A percentile compares a stretch with the other conserved stretches of the same genome.
phyloP scores from a whole-genome alignment of 768 basidiomycete species.

The Leccinellum rugosiceps region DNA sequence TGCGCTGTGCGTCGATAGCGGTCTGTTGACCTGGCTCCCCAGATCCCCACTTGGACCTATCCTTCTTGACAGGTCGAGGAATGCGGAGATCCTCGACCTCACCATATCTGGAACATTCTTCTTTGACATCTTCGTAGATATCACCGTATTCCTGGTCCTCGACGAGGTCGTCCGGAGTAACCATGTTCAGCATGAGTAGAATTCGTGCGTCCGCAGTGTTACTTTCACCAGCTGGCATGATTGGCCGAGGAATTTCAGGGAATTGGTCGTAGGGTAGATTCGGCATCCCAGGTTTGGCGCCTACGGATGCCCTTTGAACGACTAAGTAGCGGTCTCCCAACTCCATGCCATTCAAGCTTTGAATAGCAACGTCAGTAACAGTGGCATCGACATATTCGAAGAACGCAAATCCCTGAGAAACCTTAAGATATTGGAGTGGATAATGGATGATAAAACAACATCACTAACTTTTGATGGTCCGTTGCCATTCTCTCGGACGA shows the following conservation, averaged over 20 bases:
- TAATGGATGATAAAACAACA: neutral
- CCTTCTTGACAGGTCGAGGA: conserved; percentile 84
- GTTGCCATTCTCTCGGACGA: conserved; percentile 91
- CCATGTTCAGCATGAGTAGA: conserved; percentile 98
- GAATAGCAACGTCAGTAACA: conserved; percentile 94
- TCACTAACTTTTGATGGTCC: conserved; percentile 77
- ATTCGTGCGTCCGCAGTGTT: conserved; percentile 67
- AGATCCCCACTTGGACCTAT: conserved; percentile 71
- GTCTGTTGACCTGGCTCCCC: conserved; percentile 60
- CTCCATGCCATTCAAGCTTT: conserved; percentile 96
- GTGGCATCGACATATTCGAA: conserved; percentile 92
- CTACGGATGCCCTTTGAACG: conserved; percentile 94
- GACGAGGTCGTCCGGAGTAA: conserved; percentile 84
- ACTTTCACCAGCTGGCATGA: conserved; percentile 79
- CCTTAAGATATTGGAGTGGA: neutral
- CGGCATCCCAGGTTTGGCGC: conserved; percentile 71
- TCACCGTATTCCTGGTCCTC: conserved; percentile 94
- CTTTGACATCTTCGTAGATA: conserved; percentile 90
- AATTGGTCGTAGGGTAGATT: conserved; percentile 76
- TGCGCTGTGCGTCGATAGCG: conserved; percentile 62
- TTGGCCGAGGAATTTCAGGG: conserved; percentile 82
- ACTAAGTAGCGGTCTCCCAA: conserved; percentile 94
- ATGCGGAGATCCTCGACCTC: conserved; percentile 81
- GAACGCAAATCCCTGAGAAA: conserved; percentile 90
- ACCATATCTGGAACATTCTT: conserved; percentile 83